Evolutionary conservation across 2,329 filamentous ascomycete genomes (phyloP).

Genomic region (Cercospora berteroae): DNA sequence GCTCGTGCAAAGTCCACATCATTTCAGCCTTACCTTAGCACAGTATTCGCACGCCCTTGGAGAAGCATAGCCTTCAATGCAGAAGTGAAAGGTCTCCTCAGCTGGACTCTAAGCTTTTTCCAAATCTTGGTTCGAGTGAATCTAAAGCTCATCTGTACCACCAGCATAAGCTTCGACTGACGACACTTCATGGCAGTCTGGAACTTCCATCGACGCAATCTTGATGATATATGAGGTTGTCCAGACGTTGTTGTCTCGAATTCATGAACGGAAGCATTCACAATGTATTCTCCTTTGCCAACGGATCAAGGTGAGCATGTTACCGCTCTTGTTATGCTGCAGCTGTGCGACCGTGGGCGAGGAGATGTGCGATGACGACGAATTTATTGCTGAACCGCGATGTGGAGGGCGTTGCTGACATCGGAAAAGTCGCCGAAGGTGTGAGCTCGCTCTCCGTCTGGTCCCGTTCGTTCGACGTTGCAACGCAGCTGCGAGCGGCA

Average conservation of each 20-base stretch:
- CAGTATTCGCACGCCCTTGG: background rate
- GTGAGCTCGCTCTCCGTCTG: background rate
- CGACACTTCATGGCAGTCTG: background rate
- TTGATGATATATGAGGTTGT: background rate
- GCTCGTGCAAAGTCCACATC: background rate
- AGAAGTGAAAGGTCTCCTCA: background rate
- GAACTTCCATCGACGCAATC: background rate
- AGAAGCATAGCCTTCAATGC: background rate
- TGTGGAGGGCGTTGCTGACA: background rate
- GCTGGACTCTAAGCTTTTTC: background rate
- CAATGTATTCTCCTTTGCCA: background rate
- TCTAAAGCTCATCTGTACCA: background rate
- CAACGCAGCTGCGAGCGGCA: background rate
- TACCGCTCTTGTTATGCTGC: background rate
- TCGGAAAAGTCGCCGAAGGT: background rate
- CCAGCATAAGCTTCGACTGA: background rate
- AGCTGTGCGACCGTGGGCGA: background rate
- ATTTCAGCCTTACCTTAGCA: background rate
- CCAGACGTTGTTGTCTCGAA: background rate
- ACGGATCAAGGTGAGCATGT: background rate
- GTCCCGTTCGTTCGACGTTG: background rate
- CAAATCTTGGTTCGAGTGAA: constrained; percentile 6
- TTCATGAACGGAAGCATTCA: background rate
- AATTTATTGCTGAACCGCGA: background rate
- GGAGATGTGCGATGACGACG: background rate